Evolutionary conservation across 2,329 filamentous ascomycete genomes (phyloP), one percentile per base, ranked within the genome.

Genomic region (Claviceps cyperi): DNA sequence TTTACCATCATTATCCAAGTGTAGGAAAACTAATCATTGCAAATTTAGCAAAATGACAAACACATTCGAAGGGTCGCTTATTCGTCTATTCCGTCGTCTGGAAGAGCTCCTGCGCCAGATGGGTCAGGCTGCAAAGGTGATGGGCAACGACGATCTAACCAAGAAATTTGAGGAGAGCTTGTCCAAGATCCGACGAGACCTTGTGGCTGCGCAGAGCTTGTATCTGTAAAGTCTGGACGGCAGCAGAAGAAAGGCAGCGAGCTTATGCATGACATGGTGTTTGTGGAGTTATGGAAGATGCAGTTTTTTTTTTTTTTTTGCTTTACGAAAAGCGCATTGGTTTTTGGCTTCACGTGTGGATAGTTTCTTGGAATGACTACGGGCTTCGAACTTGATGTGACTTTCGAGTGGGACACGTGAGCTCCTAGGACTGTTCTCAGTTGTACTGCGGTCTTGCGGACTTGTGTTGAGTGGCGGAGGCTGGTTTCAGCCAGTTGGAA

Each of bases 21-120:
- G 6, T 32, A 24, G 32, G 14, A 21, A 15, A 39, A 36, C 36
- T 46, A 35, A 38, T 8, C n/a, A 28, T 22, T 17, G 3, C 4
- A 3, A 14, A 14, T 19, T 7, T 55, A 94, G 91, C 70, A 94
- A 94, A 87, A 96, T 98, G 90, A 97, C 92, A 28, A 91, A 96
- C 60, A 87, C 91, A 28, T 98, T 96, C 67, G 92, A 98, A 71
- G 92, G 92, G 53, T 96, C 88, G 52, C 73, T 98, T 53, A 97
- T 98, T 59, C 88, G 92, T 46, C 81, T 96, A 39, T 98, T 98
- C 80, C 85, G 92, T 50, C 86, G 92, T 19, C 75, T 98, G 35
- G 92, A 98, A 68, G 92, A 98, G 69, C 75, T 96, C 51, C 74
- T 98, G 37, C 80, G 92, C 57, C 92, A 98, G 67, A 94, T 97